Evolutionary conservation across 2,329 filamentous ascomycete genomes (phyloP), one percentile per base, ranked within the genome.

Genomic region (Aspergillus aculeatus): DNA sequence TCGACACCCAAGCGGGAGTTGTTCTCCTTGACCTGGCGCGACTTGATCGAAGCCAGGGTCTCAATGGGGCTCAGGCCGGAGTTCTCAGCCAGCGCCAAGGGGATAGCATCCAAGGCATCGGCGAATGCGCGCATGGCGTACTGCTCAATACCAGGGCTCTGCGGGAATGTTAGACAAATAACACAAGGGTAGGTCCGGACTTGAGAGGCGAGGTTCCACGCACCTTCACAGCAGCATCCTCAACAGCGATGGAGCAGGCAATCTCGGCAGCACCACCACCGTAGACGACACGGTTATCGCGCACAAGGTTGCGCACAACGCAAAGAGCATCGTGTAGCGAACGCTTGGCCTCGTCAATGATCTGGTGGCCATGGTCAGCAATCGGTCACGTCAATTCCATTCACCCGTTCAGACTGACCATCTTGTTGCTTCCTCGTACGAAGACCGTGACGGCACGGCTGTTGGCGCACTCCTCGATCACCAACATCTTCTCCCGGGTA

Each of bases 401-500:
- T 7, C 14, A 24, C 5, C 31, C 3, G 19, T 47, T 5, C 24
- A 51, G 51, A 78, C 84, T 74, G 78, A 94, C 91, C 95, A 99
- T 99, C 84, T 98, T 99, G 86, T 99, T 99, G 83, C 92, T 96
- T 72, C 95, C 95, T 72, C 95, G 86, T 62, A 99, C 91, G 77
- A 99, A 99, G 57, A 96, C 88, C 2, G 95, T 99, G 62, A 99
- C 96, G 49, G 95, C 95, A 71, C 95, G 85, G 60, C 92, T 96
- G 82, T 99, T 99, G 72, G 96, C 95, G 75, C 95, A 99, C 80
- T 99, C 95, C 81, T 99, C 96, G 70, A 99, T 99, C 59, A 99
- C 91, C 69, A 99, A 83, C 95, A 99, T 99, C 86, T 99, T 98
- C 80, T 99, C 95, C 73, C 95, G 86, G 48, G 95, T 99, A 1